Base-by-base conservation (phyloP, 2,329 filamentous ascomycete genomes). In the Colletotrichum falcatum region DNA sequence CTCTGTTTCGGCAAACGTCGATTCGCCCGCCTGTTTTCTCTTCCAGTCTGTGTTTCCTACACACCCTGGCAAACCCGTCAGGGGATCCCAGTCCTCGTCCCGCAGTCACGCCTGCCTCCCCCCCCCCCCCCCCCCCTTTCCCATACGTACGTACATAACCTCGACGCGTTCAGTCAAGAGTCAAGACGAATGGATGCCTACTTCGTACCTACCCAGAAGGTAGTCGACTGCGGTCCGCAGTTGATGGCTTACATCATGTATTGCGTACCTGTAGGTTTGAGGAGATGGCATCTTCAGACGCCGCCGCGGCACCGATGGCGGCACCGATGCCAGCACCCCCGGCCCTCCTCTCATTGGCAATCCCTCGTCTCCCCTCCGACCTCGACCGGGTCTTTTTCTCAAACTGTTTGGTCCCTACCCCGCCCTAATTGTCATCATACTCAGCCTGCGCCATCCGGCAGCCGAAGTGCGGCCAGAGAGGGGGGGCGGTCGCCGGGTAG, bases 251-350 rank as follows among this genome's bases (percentile, higher is more conserved):
- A 70, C 55, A 66, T 61, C 66, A 61, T 70, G 23, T 37, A 49
- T 61, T 66, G 42, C 62, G 66, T 61, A 66, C 66, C 48, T 56
- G 39, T 33, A 26, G 26, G 62, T 70, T 70, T 70, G 39, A 66
- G 42, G 55, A 48, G 28, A 28, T 12, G 9, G 18, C 30, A 48
- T 49, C 55, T 64, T 68, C 61, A 39, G 65, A 64, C 58, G 66
- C 66, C 55, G 66, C 35, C 18, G 51, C 62, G 62, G 62, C 48
- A 60, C 66, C 62, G 55, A 66, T n/a, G 1, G 23, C 62, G 62
- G 62, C 48, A 60, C 66, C 62, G 55, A 66, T n/a, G 1, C n/a
- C n/a, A n/a, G 23, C 60, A 37, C 59, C 28, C 42, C n/a, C 16
- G 39, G 26, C 26, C n/a, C n/a, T n/a, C 56, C 56, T 39, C 37